phyloP scores from a whole-genome alignment of 2,329 filamentous ascomycete genomes.

The Oidium heveae region DNA sequence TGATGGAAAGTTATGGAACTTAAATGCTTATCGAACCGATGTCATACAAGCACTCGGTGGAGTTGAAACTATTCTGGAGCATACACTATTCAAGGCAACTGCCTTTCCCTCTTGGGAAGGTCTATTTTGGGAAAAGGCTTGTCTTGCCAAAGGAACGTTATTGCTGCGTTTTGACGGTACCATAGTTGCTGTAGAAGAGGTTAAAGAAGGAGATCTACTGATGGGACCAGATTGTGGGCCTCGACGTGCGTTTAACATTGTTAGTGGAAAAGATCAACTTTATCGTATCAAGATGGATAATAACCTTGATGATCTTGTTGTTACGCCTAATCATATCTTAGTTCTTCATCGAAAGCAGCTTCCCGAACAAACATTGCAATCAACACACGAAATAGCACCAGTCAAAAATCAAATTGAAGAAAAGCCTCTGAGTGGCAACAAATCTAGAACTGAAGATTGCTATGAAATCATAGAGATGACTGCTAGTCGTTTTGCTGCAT shows the following conservation, averaged over 20 bases:
- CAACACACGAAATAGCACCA: background rate
- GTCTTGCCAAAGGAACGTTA: slow-evolving; percentile 13
- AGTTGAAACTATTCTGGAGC: slow-evolving; percentile 91
- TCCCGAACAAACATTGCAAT: background rate
- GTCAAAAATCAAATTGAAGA: slow-evolving; percentile 11
- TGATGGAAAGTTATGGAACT: slow-evolving; percentile 90
- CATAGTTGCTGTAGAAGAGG: slow-evolving; percentile 22
- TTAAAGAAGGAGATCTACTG: slow-evolving; percentile 22
- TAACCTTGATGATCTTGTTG: slow-evolving; percentile 21
- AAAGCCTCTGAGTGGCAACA: background rate
- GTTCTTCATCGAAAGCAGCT: slow-evolving; percentile 16
- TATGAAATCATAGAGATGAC: slow-evolving; percentile 22
- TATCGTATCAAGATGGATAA: slow-evolving; percentile 21
- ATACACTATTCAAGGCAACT: slow-evolving; percentile 89
- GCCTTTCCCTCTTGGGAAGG: slow-evolving; percentile 96
- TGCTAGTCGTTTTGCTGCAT: slow-evolving; percentile 19
- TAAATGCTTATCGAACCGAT: slow-evolving; percentile 88
- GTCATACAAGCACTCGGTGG: slow-evolving; percentile 79
- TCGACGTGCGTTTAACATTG: slow-evolving; percentile 24
- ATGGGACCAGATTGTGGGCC: slow-evolving; percentile 22
- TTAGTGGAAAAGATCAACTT: slow-evolving; percentile 21
- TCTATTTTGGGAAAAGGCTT: slow-evolving; percentile 62
- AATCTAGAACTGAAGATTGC: background rate
- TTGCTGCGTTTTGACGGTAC: slow-evolving; percentile 20
- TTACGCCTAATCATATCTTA: slow-evolving; percentile 23